A percentile compares a stretch with the other conserved stretches of the same genome.
phyloP scores from a whole-genome alignment of 164 flowering plant genomes.

The Akebia trifoliata region DNA sequence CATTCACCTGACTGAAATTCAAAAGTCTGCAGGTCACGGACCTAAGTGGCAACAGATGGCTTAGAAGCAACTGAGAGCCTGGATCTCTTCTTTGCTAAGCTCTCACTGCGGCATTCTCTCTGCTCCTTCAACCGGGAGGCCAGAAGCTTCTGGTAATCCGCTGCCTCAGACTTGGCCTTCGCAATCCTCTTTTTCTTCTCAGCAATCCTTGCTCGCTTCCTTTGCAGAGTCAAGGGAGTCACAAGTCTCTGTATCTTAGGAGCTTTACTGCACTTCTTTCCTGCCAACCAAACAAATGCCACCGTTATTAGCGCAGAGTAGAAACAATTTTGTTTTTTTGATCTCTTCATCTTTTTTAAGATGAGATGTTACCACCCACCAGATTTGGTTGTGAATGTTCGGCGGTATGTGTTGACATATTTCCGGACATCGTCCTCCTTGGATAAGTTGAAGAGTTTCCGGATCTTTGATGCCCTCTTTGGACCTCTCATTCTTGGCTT shows the following conservation, averaged over 20 bases:
- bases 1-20: background rate
- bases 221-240: constrained; percentile 47
- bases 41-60: constrained; percentile 48
- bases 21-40: background rate
- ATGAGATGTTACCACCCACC: constrained; percentile 33
- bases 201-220: constrained; percentile 52
- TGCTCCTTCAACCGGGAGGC: constrained; percentile 58
- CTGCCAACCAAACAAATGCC: constrained; percentile 21
- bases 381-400: constrained; percentile 49
- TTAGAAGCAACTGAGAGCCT: constrained; percentile 55
- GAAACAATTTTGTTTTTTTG: no score
- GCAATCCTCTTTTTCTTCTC: constrained; percentile 60
- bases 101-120: constrained; percentile 53
- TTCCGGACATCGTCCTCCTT: constrained; percentile 66
- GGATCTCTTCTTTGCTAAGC: constrained; percentile 59
- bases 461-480: constrained; percentile 65
- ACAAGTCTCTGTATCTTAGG: constrained; percentile 64
- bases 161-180: constrained; percentile 61
- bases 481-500: constrained; percentile 74
- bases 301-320: background rate
- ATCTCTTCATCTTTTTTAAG: no score
- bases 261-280: constrained; percentile 58
- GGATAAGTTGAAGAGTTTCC: constrained; percentile 61
- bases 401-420: constrained; percentile 60
- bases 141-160: constrained; percentile 63